These are phyloP conservation scores for Fusarium sp. DNA, from an alignment of 2,329 filamentous ascomycete genomes.

Conservation along the genomic window DNA sequence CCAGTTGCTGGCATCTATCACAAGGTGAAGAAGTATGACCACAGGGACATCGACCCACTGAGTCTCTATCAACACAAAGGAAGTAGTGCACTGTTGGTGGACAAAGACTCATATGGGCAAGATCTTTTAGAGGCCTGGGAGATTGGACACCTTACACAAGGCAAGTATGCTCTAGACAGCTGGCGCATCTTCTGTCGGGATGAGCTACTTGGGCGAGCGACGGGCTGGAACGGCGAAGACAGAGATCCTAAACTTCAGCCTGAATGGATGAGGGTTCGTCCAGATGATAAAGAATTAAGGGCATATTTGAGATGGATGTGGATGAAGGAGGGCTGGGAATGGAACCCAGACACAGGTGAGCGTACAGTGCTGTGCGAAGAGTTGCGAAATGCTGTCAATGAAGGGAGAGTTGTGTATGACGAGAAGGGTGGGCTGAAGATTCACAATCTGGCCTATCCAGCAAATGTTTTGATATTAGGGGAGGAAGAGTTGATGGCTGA, in stretches of 20 bases:
- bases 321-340: constrained; percentile 85
- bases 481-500: background rate
- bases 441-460: background rate
- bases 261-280: constrained; percentile 89
- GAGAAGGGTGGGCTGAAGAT: constrained; percentile 56
- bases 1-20: constrained; percentile 68
- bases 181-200: constrained; percentile 96
- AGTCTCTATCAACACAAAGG: background rate
- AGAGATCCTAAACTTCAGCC: constrained; percentile 71
- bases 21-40: constrained; percentile 60
- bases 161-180: constrained; percentile 85
- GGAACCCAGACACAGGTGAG: constrained; percentile 78
- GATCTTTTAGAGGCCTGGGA: constrained; percentile 71
- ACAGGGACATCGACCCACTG: constrained; percentile 44
- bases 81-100: background rate
- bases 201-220: constrained; percentile 71
- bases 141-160: constrained; percentile 84
- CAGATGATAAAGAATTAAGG: constrained; percentile 87
- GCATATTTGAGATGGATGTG: constrained; percentile 92
- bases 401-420: constrained; percentile 66
- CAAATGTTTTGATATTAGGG: background rate
- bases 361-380: constrained; percentile 62
- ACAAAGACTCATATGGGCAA: constrained; percentile 1
- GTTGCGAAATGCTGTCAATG: constrained; percentile 65
- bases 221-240: constrained; percentile 72